A percentile compares a stretch with the other conserved stretches of the same genome.
Evolutionary conservation across 768 basidiomycete genomes (phyloP).

Genomic region (Termitomyces sp.): DNA sequence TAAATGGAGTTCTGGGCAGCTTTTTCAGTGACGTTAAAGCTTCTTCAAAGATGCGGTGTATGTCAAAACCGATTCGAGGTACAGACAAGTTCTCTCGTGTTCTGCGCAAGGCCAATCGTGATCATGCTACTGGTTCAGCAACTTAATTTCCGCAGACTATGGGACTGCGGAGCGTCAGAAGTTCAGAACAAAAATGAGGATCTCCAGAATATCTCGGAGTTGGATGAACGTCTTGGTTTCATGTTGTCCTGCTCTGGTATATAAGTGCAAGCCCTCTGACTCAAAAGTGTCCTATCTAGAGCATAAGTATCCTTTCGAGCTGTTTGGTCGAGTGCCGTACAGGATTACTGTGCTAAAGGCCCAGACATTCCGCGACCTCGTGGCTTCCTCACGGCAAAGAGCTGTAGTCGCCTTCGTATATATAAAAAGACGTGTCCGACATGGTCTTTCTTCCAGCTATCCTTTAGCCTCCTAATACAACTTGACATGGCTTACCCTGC

Average conservation of each 20-base stretch:
- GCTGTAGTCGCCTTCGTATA: constrained; percentile 7
- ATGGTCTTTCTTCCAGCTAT: not conserved
- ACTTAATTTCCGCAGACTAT: constrained; percentile 12
- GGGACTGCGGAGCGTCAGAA: not conserved
- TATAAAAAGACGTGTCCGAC: constrained; percentile 13
- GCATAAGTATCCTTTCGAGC: not conserved
- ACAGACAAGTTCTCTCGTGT: constrained; percentile 11
- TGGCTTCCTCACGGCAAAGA: constrained; percentile 9
- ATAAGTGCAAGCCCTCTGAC: not conserved
- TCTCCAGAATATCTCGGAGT: not conserved
- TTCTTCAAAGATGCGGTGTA: not conserved
- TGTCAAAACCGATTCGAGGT: not conserved
- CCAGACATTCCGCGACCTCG: constrained; percentile 8
- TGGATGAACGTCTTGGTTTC: not conserved
- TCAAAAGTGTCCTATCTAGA: not conserved
- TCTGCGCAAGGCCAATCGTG: constrained; percentile 5
- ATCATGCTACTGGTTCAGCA: constrained; percentile 7
- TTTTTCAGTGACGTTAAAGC: constrained; percentile 8
- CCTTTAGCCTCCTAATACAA: not conserved
- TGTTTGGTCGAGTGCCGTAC: not conserved
- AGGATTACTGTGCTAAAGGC: not conserved
- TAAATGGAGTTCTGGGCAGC: not conserved
- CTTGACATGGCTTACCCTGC: constrained; percentile 18
- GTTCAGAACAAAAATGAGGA: not conserved
- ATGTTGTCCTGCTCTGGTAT: not conserved